Conservation (phyloP, 1,284 basidiomycete species). For the Sporisorium sorghi region DNA sequence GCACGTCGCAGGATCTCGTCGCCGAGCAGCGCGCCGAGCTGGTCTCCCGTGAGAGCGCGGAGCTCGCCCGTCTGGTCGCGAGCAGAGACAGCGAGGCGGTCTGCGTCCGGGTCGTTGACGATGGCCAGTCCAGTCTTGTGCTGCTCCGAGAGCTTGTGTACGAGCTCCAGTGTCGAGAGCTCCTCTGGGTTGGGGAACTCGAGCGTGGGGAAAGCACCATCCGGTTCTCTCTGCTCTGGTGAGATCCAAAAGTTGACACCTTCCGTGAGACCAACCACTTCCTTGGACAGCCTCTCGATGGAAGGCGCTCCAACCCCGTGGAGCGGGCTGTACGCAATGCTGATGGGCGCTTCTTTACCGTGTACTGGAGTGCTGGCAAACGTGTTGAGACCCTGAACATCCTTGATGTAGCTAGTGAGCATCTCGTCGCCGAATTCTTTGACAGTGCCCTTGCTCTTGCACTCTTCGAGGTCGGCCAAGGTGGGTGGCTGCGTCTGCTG, state of each 20-base stretch:
- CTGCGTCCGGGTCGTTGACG: slow-evolving; percentile 63
- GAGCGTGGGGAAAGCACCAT: slow-evolving; percentile 62
- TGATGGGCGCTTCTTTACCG: slow-evolving; percentile 33
- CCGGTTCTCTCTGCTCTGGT: slow-evolving; percentile 56
- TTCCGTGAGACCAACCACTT: slow-evolving; percentile 47
- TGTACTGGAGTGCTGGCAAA: slow-evolving; percentile 17
- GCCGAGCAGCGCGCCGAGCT: slow-evolving; percentile 58
- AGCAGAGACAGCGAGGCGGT: slow-evolving; percentile 57
- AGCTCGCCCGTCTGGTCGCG: slow-evolving; percentile 50
- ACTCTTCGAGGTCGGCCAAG: slow-evolving; percentile 25
- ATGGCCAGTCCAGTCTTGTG: slow-evolving; percentile 56
- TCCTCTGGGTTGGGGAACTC: slow-evolving; percentile 65
- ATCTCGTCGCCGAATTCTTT: slow-evolving; percentile 41
- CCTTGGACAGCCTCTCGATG: slow-evolving; percentile 39
- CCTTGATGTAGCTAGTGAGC: slow-evolving; percentile 52
- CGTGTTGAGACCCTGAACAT: slow-evolving; percentile 32
- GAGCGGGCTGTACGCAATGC: slow-evolving; percentile 59
- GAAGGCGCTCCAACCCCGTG: slow-evolving; percentile 61
- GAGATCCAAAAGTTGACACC: slow-evolving; percentile 52
- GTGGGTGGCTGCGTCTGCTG: slow-evolving; percentile 25
- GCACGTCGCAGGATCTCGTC: slow-evolving; percentile 59
- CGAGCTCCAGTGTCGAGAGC: slow-evolving; percentile 56
- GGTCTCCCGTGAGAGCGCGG: slow-evolving; percentile 58
- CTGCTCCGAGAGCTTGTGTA: slow-evolving; percentile 57
- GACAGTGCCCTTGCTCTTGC: slow-evolving; percentile 32